These are phyloP conservation scores for Metarhizium anisopliae DNA, from an alignment of 2,329 filamentous ascomycete species.

Conservation along the genomic window DNA sequence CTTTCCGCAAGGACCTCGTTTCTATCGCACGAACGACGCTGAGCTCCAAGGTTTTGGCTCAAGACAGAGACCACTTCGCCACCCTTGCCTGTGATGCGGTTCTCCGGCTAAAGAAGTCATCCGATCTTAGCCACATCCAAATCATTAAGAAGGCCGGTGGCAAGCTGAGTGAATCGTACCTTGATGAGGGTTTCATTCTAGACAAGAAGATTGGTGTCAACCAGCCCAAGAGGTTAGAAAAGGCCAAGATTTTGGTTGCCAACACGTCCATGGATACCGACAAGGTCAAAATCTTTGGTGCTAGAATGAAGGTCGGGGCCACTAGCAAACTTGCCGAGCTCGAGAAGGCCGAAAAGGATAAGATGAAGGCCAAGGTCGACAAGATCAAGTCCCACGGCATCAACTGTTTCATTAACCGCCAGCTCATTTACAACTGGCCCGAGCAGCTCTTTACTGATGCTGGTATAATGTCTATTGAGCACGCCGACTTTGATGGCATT, in stretches of 20 bases:
- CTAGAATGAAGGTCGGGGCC: conserved; percentile 89
- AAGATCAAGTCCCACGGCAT: conserved; percentile 98
- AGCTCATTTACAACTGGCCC: conserved; percentile 99
- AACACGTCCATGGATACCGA: conserved; percentile 99
- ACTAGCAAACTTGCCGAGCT: conserved; percentile 97
- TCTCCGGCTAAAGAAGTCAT: conserved; percentile 78
- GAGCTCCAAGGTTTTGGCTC: conserved; percentile 92
- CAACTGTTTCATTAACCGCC: conserved; percentile 99
- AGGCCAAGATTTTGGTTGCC: conserved; percentile 94
- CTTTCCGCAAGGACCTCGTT: conserved; percentile 82
- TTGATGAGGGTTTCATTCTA: conserved; percentile 96
- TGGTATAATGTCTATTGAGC: conserved; percentile 96
- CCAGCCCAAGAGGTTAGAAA: conserved; percentile 93
- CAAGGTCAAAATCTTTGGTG: conserved; percentile 99
- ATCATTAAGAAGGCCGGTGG: conserved; percentile 99
- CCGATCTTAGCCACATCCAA: conserved; percentile 94
- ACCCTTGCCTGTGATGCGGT: conserved; percentile 86
- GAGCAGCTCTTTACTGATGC: conserved; percentile 98
- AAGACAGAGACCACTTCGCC: conserved; percentile 89
- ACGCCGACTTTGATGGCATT: conserved; percentile 97
- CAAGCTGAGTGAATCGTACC: conserved; percentile 93
- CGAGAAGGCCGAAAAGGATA: conserved; percentile 95
- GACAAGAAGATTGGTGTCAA: conserved; percentile 99
- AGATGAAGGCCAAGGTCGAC: conserved; percentile 99
- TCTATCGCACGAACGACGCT: conserved; percentile 91